These are phyloP conservation scores for Apophysomyces sp. DNA, from an alignment of 371 early-diverging fungal species.

Conservation along the genomic window DNA sequence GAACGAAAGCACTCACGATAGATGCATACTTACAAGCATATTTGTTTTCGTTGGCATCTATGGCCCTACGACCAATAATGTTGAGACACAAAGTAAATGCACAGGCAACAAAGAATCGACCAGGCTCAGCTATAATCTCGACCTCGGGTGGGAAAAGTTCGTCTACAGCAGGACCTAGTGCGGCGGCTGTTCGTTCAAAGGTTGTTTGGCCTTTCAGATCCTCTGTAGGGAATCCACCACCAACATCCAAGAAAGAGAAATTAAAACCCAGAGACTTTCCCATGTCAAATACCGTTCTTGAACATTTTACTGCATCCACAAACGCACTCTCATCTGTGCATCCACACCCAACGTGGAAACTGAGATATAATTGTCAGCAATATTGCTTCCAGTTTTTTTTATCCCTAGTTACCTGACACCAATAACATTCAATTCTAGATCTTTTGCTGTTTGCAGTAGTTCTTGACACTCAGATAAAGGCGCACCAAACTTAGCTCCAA, in stretches of 20 bases:
- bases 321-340: conserved; percentile 90
- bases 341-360: conserved; percentile 95
- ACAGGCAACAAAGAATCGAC: conserved; percentile 93
- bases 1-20: not conserved
- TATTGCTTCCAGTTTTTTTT: not conserved
- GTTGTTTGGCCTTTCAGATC: conserved; percentile 71
- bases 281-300: conserved; percentile 86
- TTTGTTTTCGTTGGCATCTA: conserved; percentile 35
- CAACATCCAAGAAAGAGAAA: conserved; percentile 87
- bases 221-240: conserved; percentile 96
- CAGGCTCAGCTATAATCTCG: conserved; percentile 96
- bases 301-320: conserved; percentile 84
- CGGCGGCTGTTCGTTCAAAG: conserved; percentile 82
- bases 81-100: conserved; percentile 93
- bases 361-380: not conserved
- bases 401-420: conserved; percentile 64
- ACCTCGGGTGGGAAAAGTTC: conserved; percentile 67
- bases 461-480: conserved; percentile 61
- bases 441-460: conserved; percentile 75
- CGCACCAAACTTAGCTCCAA: conserved; percentile 97
- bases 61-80: conserved; percentile 85
- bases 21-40: conserved; percentile 79
- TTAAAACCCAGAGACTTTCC: conserved; percentile 75
- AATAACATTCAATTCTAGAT: conserved; percentile 83
- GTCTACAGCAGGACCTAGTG: conserved; percentile 80